Conservation (phyloP, 305 asterid genomes). For the Plantago coronopus region DNA sequence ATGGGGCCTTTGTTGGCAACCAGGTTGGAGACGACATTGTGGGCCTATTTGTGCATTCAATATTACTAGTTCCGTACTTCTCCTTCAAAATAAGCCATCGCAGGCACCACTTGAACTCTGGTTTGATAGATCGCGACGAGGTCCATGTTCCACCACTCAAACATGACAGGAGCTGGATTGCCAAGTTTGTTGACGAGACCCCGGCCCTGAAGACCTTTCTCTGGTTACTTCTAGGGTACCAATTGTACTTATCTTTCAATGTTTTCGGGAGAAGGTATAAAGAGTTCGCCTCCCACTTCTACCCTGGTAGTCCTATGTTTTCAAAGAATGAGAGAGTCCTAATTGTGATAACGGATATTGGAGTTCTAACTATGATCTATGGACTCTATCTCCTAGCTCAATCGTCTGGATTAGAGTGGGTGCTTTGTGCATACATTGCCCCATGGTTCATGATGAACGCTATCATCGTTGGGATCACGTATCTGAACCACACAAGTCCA, state of each 20-base stretch:
- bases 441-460: background rate
- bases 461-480: conserved; percentile 8
- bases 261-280: background rate
- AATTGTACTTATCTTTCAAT: background rate
- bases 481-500: conserved; percentile 17
- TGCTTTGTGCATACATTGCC: conserved; percentile 9
- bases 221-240: background rate
- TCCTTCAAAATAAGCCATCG: conserved; percentile 9
- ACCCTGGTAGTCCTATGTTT: background rate
- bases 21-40: background rate
- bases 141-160: background rate
- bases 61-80: background rate
- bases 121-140: conserved; percentile 2
- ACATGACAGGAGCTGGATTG: background rate
- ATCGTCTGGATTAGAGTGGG: conserved; percentile 4
- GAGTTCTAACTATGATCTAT: background rate
- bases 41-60: background rate
- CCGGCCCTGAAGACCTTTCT: background rate
- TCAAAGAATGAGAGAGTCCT: background rate
- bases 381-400: conserved; percentile 4
- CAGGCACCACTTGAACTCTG: background rate
- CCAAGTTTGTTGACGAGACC: background rate
- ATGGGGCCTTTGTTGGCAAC: background rate
- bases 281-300: background rate
- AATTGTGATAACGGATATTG: background rate